Base-by-base conservation (phyloP, 2,329 filamentous ascomycete species). In the Aureobasidium sp. region DNA sequence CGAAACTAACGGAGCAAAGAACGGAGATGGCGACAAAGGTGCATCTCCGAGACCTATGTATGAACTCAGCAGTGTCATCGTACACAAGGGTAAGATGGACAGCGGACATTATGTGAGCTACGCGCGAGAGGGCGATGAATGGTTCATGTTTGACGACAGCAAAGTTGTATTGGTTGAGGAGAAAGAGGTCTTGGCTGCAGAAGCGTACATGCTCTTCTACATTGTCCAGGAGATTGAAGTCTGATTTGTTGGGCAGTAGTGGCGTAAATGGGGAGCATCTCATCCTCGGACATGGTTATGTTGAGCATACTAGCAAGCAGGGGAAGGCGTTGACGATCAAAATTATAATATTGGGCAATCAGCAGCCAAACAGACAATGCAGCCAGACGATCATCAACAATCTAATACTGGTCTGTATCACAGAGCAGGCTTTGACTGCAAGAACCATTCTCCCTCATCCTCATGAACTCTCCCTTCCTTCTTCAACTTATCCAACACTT, bases 61-160 rank as follows among this genome's bases (percentile, higher is more conserved):
- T 73, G 91, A 96, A 67, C 82, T 97, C 1, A 83, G 92, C 20
- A 91, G 89, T 65, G 92, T 96, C 2, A 88, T 97, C 26, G 92
- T 96, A 42, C 93, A 97, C 71, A 90, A 95, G 64, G 93, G 93
- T 57, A 91, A 93, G 74, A 88, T 97, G 62, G 91, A 97, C 69
- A 91, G 90, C 1, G 93, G 92, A 17, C 91, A 97, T 72, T 97
- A 96, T 70, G 86, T 92, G 62, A 90, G 88, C n/a, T 97, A 95
- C 73, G 91, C 89, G 64, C 81, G 90, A 51, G 88, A 93, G 63
- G 89, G 87, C 5, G 88, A 90, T 61, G 71, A 96, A 82, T 97
- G 93, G 93, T 96, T 96, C 74, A 86, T 90, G 61, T 97, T 97
- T 76, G 95, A 97, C 70, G 93, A 97, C 72, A 92, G 94, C 73